Conservation (phyloP, 805 yeast species). For the Torulaspora quercuum region DNA sequence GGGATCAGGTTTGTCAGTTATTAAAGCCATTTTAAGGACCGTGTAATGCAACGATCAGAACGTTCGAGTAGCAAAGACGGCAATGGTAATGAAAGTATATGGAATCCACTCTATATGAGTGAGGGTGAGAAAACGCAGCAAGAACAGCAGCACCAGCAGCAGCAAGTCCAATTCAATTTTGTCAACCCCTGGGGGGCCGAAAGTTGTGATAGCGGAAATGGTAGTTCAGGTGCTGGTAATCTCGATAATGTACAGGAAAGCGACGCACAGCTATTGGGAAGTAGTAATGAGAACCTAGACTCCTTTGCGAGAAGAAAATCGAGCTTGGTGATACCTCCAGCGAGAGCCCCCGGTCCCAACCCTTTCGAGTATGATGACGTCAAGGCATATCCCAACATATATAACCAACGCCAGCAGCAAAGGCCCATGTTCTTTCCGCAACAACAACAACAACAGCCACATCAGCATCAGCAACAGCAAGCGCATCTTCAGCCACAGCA, state of each 20-base stretch:
- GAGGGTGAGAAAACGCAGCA: conserved; percentile 11
- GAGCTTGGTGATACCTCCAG: conserved; percentile 41
- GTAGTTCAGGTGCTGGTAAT: background rate
- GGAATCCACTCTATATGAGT: conserved; percentile 20
- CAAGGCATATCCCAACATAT: conserved; percentile 13
- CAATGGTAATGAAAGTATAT: conserved; percentile 11
- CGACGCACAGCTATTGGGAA: conserved; percentile 6
- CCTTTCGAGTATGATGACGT: conserved; percentile 36
- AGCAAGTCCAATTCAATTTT: conserved; percentile 19
- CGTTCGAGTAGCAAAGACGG: conserved; percentile 4
- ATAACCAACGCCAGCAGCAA: conserved; percentile 17
- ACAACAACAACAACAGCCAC: conserved; percentile 10
- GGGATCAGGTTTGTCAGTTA: too few relatives aligned
- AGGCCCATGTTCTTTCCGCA: conserved; percentile 12
- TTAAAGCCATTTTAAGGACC: background rate
- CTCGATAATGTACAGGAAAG: conserved; percentile 6
- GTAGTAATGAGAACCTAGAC: conserved; percentile 13
- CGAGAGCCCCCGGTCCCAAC: conserved; percentile 45
- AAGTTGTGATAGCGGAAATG: conserved; percentile 9
- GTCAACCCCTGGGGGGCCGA: conserved; percentile 26
- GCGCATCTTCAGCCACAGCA: conserved; percentile 15
- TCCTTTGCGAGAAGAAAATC: conserved; percentile 33
- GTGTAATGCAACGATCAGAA: conserved; percentile 7
- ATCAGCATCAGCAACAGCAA: conserved; percentile 10
- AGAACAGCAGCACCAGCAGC: conserved; percentile 12